Percentiles rank a stretch among this genome's conserved stretches.
Conservation (phyloP, 2,329 filamentous ascomycete species). For the Pseudocercospora pini-densiflorae region DNA sequence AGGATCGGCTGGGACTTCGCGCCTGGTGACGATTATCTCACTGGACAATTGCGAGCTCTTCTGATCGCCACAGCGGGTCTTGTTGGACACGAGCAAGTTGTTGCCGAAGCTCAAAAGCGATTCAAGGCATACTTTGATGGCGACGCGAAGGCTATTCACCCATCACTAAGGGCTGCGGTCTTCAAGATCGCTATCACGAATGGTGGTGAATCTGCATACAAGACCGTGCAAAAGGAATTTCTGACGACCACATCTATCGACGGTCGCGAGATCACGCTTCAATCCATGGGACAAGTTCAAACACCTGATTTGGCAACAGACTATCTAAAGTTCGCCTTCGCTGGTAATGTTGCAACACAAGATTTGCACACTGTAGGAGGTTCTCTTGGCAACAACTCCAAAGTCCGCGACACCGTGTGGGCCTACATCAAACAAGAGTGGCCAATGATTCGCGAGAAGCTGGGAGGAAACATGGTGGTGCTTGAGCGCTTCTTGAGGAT, state of each 20-base stretch:
- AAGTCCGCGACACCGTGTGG: conserved; percentile 79
- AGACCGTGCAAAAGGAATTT: conserved; percentile 84
- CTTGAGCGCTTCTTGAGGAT: conserved; percentile 86
- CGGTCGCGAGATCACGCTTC: conserved; percentile 83
- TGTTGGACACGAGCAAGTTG: conserved; percentile 72
- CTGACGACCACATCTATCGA: conserved; percentile 81
- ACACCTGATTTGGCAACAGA: conserved; percentile 69
- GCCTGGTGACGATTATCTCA: conserved; percentile 79
- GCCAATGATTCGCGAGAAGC: conserved; percentile 70
- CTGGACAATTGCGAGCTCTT: conserved; percentile 78
- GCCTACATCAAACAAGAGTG: conserved; percentile 84
- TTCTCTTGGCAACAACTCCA: conserved; percentile 72
- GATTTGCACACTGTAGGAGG: conserved; percentile 85
- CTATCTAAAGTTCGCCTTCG: conserved; percentile 76
- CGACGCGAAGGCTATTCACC: conserved; percentile 73
- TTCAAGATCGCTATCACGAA: conserved; percentile 80
- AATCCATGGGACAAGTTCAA: conserved; percentile 74
- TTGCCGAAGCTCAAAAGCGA: conserved; percentile 73
- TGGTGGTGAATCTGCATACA: conserved; percentile 70
- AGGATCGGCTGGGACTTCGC: conserved; percentile 84
- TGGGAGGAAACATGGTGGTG: conserved; percentile 82
- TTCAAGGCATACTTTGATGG: conserved; percentile 79
- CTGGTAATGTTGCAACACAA: conserved; percentile 79
- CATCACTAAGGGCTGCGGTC: conserved; percentile 78
- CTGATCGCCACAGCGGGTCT: conserved; percentile 76